Base-by-base conservation (phyloP, 2,329 filamentous ascomycete species). In the Fusarium floridanum region DNA sequence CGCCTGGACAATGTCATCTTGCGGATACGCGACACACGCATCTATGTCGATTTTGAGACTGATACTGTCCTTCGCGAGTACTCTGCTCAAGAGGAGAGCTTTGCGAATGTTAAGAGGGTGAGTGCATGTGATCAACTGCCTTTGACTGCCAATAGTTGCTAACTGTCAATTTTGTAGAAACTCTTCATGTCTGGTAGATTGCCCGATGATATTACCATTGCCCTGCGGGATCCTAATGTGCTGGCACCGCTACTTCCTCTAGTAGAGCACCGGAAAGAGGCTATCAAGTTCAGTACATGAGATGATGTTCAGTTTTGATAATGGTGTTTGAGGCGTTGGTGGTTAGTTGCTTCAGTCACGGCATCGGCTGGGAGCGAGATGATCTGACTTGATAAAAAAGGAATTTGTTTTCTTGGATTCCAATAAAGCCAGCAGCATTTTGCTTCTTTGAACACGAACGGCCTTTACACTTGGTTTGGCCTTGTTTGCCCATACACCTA, bases 1-100 rank as follows among this genome's bases (percentile, higher is more conserved):
- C 89, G 97, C 68, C 87, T 99, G 43, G 97, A 99, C 80, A 93
- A 95, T 78, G 97, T 99, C 55, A 80, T 99, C 50, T 90, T 98
- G 68, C 89, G 97, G 67, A 90, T 99, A 67, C 89, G 96, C 65
- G 97, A 99, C 81, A 98, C 96, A 1, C 88, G 97, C 72, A 88
- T 99, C 37, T 99, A 97, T 82, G 90, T 98, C 66, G 97, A 99
- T 81, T 98, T 98, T 81, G 90, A 87, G 48, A 91, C 88, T 20
- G 90, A 92, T 61, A 90, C 94, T 80, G 92, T 98, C 34, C 92
- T 97, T 34, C 88, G 96, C 72, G 96, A 99, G 84, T 98, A 98
- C 80, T 94, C 94, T 22, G 92, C 93, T n/a, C 92, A 93, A 81
- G 96, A 99, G 85, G 93, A 93, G 61, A 88, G 85, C 63, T 98